A percentile compares a stretch with the other conserved stretches of the same genome.
Evolutionary conservation across 257 asterid species (phyloP).

Genomic region (Cruciata laevipes): DNA sequence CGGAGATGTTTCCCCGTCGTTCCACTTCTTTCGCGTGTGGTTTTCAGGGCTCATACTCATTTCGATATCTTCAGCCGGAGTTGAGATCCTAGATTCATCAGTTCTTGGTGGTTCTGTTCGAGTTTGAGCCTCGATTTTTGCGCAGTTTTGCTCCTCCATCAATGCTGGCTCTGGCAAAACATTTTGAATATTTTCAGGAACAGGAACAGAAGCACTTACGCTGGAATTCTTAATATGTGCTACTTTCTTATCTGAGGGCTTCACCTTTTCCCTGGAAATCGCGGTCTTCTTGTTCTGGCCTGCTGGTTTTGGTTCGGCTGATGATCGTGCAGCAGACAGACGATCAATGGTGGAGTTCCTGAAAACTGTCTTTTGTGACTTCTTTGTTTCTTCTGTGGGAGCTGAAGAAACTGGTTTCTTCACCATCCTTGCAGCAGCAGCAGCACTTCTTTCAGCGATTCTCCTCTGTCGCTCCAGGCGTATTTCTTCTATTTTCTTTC

Average conservation of each 20-base stretch:
- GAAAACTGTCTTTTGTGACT: slow-evolving; percentile 32
- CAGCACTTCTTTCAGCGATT: slow-evolving; percentile 72
- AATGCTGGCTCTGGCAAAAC: slow-evolving; percentile 9
- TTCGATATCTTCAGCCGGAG: slow-evolving; percentile 44
- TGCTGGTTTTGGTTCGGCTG: slow-evolving; percentile 31
- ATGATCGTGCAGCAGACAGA: slow-evolving; percentile 56
- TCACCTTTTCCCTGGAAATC: slow-evolving; percentile 26
- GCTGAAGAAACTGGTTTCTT: slow-evolving; percentile 30
- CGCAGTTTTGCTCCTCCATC: slow-evolving; percentile 15
- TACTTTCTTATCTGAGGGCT: slow-evolving; percentile 25
- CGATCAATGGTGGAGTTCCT: slow-evolving; percentile 60
- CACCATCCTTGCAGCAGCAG: slow-evolving; percentile 30
- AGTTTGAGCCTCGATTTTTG: slow-evolving; percentile 29
- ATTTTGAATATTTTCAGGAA: slow-evolving; percentile 14
- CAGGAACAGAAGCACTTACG: slow-evolving; percentile 21
- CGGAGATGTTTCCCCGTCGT: slow-evolving; percentile 45
- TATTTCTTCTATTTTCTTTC: slow-evolving; percentile 64
- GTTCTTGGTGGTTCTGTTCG: slow-evolving; percentile 17
- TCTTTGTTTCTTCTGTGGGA: slow-evolving; percentile 31
- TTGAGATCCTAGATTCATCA: slow-evolving; percentile 31
- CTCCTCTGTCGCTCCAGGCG: slow-evolving; percentile 59
- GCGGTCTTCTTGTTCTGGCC: slow-evolving; percentile 30
- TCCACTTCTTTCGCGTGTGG: slow-evolving; percentile 65
- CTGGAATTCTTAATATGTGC: slow-evolving; percentile 17
- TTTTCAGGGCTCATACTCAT: slow-evolving; percentile 27